Evolutionary conservation across 768 basidiomycete species (phyloP), one percentile per base, ranked within the genome.

Genomic region (Pluteus cervinus): DNA sequence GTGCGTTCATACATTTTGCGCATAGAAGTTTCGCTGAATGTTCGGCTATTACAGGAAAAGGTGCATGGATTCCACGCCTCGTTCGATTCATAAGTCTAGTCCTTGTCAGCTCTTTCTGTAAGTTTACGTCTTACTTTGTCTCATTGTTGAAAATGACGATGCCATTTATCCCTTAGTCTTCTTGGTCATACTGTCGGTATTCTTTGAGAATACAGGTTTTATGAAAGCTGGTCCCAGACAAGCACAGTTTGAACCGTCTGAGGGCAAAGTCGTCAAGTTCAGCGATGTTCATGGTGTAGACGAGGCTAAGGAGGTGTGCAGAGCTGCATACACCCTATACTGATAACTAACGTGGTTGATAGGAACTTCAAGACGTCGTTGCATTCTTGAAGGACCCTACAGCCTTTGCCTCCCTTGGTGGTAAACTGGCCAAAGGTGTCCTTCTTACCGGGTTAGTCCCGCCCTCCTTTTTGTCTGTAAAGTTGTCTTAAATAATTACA

Each of bases 281-380:
- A 81, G 76, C 45, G 96, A 99, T 60, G 92, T 99, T 4, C 93
- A 98, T 47, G 96, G 96, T 21, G 86, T 94, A 18, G 96, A 98
- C 49, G 96, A 99, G 61, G 96, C 87, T 24, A 98, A 98, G 61
- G 79, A 85, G 54, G 92, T 84, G 36, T 28, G 71, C 58, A n/a
- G 20, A 8, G 22, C 17, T 24, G 39, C 22, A 10, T 15, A 12
- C n/a, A 28, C 20, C 22, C 15, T 36, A 28, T 40, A 24, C 38
- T 29, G 11, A 8, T 12, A 9, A 8, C 42, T 51, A 28, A 17
- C 16, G 49, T 35, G 15, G 10, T 36, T 32, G 37, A 31, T 49
- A 91, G 85, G 92, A 93, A 70, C 71, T 97, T 22, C 79, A 86
- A 70, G 94, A 97, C 54, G 79, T 97, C 26, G 92, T 97, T 32